phyloP scores from a whole-genome alignment of 768 basidiomycete species.

The Russula olivacea region DNA sequence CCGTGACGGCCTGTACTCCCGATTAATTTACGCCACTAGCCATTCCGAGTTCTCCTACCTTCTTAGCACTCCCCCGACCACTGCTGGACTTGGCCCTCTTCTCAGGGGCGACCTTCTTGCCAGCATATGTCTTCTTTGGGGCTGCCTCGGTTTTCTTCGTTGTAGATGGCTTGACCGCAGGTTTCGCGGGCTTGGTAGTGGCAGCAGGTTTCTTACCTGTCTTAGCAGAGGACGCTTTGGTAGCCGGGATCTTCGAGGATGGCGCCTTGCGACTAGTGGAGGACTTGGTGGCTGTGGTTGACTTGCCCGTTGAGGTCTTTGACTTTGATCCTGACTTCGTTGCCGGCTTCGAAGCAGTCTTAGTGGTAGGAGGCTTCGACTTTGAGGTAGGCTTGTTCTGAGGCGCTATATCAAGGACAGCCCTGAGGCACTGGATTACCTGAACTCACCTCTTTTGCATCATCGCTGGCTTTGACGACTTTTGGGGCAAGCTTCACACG shows the following conservation, averaged over 20 bases:
- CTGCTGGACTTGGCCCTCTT: constrained; percentile 23
- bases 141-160: constrained; percentile 29
- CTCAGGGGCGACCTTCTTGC: constrained; percentile 19
- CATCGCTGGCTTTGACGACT: constrained; percentile 41
- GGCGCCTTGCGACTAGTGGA: constrained; percentile 31
- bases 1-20: constrained; percentile 46
- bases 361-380: constrained; percentile 30
- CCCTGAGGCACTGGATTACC: constrained; percentile 20
- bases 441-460: constrained; percentile 51
- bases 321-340: constrained; percentile 30
- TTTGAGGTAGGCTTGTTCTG: constrained; percentile 38
- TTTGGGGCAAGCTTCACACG: constrained; percentile 70
- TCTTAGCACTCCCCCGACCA: constrained; percentile 54
- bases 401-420: constrained; percentile 23
- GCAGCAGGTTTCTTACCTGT: constrained; percentile 17
- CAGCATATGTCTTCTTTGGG: constrained; percentile 25
- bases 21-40: constrained; percentile 4
- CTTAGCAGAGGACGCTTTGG: constrained; percentile 21
- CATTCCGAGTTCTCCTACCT: constrained; percentile 37
- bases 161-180: constrained; percentile 27
- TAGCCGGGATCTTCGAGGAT: constrained; percentile 19
- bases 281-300: constrained; percentile 30
- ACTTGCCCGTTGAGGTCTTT: constrained; percentile 30
- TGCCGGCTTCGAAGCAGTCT: constrained; percentile 29
- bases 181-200: constrained; percentile 12